Conservation (phyloP, 495 filamentous ascomycete genomes). For the Choiromyces venosus region DNA sequence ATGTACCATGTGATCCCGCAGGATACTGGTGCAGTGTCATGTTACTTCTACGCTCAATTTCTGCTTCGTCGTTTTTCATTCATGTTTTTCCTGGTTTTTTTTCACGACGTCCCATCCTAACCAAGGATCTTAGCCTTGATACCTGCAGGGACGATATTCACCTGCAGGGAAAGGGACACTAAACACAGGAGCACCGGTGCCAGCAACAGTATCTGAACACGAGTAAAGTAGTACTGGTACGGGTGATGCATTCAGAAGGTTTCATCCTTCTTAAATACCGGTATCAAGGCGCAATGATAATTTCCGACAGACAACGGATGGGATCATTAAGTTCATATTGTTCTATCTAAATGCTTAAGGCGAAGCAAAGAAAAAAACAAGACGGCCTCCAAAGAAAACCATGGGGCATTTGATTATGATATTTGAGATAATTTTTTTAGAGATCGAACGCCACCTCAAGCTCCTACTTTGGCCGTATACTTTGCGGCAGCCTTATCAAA, state of each 20-base stretch:
- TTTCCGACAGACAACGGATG: background rate
- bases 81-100: background rate
- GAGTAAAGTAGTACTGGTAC: background rate
- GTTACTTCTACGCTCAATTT: background rate
- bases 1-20: background rate
- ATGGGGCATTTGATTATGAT: constrained; percentile 2
- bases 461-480: constrained; percentile 66
- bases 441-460: constrained; percentile 42
- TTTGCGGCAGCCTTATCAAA: constrained; percentile 77
- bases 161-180: background rate
- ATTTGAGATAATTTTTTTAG: background rate
- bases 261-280: background rate
- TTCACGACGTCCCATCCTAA: background rate
- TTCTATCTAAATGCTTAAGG: background rate
- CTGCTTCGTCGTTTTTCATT: background rate
- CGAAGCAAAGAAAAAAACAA: background rate
- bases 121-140: background rate
- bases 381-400: background rate
- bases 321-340: background rate
- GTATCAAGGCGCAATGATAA: background rate
- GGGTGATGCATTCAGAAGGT: background rate
- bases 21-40: background rate
- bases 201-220: background rate
- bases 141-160: background rate
- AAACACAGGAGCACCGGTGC: background rate